These are phyloP conservation scores for Corylus heterophylla DNA, from an alignment of 306 rosid species.

Conservation along the genomic window DNA sequence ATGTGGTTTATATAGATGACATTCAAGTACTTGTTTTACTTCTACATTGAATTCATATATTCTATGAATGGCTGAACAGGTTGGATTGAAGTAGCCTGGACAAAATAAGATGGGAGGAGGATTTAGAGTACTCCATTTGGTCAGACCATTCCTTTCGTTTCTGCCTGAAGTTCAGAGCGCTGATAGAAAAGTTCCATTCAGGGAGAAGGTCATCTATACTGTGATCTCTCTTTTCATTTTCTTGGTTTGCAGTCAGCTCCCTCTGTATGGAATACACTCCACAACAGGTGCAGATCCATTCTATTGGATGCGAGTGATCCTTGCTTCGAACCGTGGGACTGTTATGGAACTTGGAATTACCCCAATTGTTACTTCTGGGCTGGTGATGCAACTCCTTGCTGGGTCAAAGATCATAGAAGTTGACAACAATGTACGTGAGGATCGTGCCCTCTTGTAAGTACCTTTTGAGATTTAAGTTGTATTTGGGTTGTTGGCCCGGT, in stretches of 20 bases:
- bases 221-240: slow-evolving; percentile 86
- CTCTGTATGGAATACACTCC: slow-evolving; percentile 93
- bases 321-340: slow-evolving; percentile 91
- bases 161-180: slow-evolving; percentile 94
- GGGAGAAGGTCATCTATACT: slow-evolving; percentile 94
- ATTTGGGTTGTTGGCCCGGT: not conserved
- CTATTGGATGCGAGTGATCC: slow-evolving; percentile 96
- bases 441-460: slow-evolving; percentile 89
- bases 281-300: slow-evolving; percentile 96
- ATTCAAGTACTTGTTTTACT: not conserved
- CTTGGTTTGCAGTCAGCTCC: slow-evolving; percentile 93
- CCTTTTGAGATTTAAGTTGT: not conserved
- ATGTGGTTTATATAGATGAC: not conserved
- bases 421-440: slow-evolving; percentile 94
- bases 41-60: not conserved
- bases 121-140: slow-evolving; percentile 92
- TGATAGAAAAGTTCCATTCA: slow-evolving; percentile 80
- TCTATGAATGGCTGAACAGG: slow-evolving; percentile 33
- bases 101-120: slow-evolving; percentile 80
- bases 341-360: slow-evolving; percentile 98
- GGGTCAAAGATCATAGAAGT: slow-evolving; percentile 90
- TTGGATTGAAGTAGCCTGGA: slow-evolving; percentile 35
- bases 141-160: slow-evolving; percentile 86
- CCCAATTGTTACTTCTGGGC: slow-evolving; percentile 88
- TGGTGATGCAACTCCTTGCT: slow-evolving; percentile 90